Percentiles rank a stretch among this genome's conserved stretches.
phyloP scores from a whole-genome alignment of 176 grass and related monocot species.

The Carex scoparia region DNA sequence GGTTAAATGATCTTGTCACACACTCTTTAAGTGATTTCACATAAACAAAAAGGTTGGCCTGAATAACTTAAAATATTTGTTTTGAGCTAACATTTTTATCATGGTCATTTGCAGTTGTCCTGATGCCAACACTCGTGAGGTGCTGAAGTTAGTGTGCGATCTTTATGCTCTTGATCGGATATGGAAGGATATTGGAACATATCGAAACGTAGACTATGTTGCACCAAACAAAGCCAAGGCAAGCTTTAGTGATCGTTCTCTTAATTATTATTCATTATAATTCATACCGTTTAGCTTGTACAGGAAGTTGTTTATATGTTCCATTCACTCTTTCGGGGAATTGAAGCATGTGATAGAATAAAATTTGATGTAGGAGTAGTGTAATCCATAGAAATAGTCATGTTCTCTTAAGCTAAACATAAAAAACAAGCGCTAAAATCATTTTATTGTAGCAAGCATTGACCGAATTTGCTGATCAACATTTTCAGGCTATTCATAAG shows the following conservation, averaged over 20 bases:
- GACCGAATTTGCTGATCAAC: neutral
- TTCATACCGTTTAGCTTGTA: neutral
- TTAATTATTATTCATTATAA: neutral
- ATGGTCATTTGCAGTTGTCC: conserved; percentile 64
- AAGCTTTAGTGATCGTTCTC: neutral
- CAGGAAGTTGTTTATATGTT: neutral
- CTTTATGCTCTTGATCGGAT: conserved; percentile 93
- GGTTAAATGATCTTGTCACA: neutral
- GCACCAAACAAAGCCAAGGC: conserved; percentile 99
- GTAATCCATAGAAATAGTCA: neutral
- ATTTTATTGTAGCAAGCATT: neutral
- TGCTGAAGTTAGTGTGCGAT: conserved; percentile 84
- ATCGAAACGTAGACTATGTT: conserved; percentile 85
- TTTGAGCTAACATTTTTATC: conserved; percentile 18
- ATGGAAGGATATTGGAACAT: conserved; percentile 95
- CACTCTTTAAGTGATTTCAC: neutral
- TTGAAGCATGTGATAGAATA: neutral
- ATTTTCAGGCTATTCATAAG: conserved; percentile 85
- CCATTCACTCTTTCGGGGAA: neutral
- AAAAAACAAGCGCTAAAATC: neutral
- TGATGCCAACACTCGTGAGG: conserved; percentile 56
- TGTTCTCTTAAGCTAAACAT: neutral
- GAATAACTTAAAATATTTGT: neutral
- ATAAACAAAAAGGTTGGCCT: neutral
- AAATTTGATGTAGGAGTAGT: neutral